Evolutionary conservation across 176 grass and related monocot species (phyloP).

Genomic region (Hyparrhenia diplandra): DNA sequence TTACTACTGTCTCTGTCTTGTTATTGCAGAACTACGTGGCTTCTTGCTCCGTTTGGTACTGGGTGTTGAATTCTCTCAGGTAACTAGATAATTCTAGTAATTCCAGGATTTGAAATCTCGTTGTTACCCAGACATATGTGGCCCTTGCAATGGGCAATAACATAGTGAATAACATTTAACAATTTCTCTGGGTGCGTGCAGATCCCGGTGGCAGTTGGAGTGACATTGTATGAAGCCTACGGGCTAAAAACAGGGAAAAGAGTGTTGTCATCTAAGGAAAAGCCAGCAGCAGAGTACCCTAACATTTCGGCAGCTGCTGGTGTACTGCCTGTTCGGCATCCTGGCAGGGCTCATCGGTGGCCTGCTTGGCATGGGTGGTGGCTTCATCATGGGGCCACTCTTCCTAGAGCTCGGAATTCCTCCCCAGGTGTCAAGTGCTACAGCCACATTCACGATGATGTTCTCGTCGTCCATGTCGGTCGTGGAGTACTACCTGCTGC

Average conservation of each 20-base stretch:
- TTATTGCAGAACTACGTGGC: background rate
- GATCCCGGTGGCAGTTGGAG: slow-evolving; percentile 61
- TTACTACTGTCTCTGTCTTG: too few relatives aligned
- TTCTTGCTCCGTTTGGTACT: slow-evolving; percentile 60
- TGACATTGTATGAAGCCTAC: slow-evolving; percentile 51
- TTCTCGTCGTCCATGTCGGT: too few relatives aligned
- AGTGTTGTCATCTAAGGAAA: slow-evolving; percentile 54
- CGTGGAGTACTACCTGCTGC: too few relatives aligned
- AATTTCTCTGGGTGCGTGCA: background rate
- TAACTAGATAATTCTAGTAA: background rate
- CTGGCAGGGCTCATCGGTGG: slow-evolving; percentile 62
- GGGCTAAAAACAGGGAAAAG: slow-evolving; percentile 55
- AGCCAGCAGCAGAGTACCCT: slow-evolving; percentile 33
- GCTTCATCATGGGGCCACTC: slow-evolving; percentile 80
- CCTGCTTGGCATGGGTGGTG: slow-evolving; percentile 70
- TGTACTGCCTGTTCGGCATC: slow-evolving; percentile 50
- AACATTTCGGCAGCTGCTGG: slow-evolving; percentile 36
- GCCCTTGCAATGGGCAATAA: background rate
- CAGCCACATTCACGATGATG: too few relatives aligned
- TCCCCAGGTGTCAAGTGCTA: too few relatives aligned
- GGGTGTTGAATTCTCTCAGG: slow-evolving; percentile 81
- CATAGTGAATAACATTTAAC: too few relatives aligned
- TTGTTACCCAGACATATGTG: too few relatives aligned
- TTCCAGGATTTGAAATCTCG: background rate
- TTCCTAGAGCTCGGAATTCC: too few relatives aligned